Percentiles rank a stretch among this genome's conserved stretches.
Conservation (phyloP, 2,329 filamentous ascomycete species). For the Botrytis medusae region DNA sequence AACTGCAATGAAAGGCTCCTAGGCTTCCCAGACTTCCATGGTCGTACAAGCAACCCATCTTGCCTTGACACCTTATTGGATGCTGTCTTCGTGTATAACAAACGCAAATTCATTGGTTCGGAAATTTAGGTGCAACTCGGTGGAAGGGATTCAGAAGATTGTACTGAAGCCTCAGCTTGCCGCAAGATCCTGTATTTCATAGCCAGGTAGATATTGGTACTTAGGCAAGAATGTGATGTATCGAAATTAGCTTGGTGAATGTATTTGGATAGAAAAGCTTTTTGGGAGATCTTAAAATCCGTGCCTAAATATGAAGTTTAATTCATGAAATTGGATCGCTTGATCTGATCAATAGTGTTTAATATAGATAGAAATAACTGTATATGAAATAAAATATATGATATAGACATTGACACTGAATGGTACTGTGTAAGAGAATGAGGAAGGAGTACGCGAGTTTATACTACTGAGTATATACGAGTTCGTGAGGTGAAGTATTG, state of each 20-base stretch:
- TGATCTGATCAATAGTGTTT: not conserved
- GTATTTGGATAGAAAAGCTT: not conserved
- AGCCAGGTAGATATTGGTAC: not conserved
- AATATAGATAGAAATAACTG: not conserved
- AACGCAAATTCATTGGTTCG: not conserved
- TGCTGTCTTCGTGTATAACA: not conserved
- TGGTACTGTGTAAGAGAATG: not conserved
- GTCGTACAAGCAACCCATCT: not conserved
- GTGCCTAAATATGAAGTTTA: not conserved
- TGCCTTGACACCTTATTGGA: not conserved
- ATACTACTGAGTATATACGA: not conserved
- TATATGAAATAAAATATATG: not conserved
- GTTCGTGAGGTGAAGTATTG: not conserved
- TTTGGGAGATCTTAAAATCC: not conserved
- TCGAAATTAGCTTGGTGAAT: not conserved
- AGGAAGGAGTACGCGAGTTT: not conserved
- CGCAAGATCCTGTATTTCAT: not conserved
- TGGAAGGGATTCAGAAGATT: not conserved
- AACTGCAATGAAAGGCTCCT: not conserved
- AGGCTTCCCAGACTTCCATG: not conserved
- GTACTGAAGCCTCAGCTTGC: not conserved
- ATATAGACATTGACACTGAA: not conserved
- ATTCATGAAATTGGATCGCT: not conserved
- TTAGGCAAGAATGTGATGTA: not conserved
- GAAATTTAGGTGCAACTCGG: not conserved